Evolutionary conservation across 192 early-diverging fungal species (phyloP).

Genomic region (Geranomyces michiganensis): DNA sequence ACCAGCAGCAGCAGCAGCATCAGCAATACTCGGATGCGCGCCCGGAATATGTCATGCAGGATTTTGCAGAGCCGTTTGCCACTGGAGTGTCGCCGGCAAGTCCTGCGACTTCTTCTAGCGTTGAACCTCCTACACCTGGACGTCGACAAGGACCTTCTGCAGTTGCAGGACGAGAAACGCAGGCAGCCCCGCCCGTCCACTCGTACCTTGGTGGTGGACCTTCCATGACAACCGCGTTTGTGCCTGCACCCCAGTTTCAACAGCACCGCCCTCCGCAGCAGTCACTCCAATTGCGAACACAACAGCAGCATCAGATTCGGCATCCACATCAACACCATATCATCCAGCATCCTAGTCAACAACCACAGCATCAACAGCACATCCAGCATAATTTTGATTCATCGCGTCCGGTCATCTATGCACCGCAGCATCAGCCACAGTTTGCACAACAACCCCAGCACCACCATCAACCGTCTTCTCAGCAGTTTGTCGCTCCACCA

Average conservation of each 20-base stretch:
- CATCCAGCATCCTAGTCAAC: no score
- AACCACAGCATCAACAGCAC: no score
- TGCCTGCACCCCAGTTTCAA: background rate
- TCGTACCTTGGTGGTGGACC: no score
- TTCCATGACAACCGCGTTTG: background rate
- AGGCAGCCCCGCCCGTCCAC: background rate
- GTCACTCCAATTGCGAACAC: background rate
- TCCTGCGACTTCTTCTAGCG: background rate
- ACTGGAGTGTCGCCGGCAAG: background rate
- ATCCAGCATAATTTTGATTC: no score
- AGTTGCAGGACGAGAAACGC: background rate
- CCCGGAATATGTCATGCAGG: no score
- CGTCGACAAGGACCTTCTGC: background rate
- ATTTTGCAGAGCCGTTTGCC: background rate
- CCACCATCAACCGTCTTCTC: no score
- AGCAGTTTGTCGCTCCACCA: no score
- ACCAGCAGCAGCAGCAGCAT: conserved; percentile 7
- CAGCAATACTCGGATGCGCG: background rate
- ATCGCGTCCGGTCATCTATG: no score
- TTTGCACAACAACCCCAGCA: no score
- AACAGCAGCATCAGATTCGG: background rate
- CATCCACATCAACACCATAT: background rate
- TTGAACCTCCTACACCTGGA: background rate
- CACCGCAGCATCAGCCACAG: no score
- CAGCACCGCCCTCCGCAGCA: background rate